Evolutionary conservation across 495 filamentous ascomycete genomes (phyloP).

Genomic region (Annulohypoxylon nitens): DNA sequence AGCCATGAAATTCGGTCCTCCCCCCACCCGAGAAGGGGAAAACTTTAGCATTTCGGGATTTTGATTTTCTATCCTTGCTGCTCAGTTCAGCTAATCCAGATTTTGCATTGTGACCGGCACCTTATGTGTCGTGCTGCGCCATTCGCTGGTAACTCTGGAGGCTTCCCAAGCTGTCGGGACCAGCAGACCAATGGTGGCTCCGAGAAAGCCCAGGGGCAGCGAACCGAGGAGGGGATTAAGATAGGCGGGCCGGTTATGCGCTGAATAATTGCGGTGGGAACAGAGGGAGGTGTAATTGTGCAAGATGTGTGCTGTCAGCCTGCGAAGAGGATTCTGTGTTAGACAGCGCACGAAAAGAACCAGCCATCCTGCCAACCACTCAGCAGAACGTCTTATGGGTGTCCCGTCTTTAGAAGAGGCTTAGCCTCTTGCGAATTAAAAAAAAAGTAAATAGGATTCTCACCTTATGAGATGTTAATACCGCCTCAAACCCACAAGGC

Average conservation of each 20-base stretch:
- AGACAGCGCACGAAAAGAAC: conserved; percentile 8
- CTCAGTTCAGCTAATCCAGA: conserved; percentile 14
- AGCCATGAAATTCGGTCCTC: conserved; percentile 11
- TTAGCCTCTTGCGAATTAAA: conserved; percentile 12
- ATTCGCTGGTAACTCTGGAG: conserved; percentile 34
- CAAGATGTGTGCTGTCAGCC: conserved; percentile 36
- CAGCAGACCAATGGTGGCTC: conserved; percentile 27
- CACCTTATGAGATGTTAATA: conserved; percentile 14
- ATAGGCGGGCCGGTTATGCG: conserved; percentile 40
- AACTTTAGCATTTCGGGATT: conserved; percentile 15
- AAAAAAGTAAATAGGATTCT: conserved; percentile 1
- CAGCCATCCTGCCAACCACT: conserved; percentile 31
- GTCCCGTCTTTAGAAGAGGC: conserved; percentile 27
- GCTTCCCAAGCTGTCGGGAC: conserved; percentile 38
- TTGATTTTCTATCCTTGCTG: conserved; percentile 9
- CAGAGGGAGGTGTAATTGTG: conserved; percentile 23
- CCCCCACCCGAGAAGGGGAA: conserved; percentile 12
- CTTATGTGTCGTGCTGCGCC: conserved; percentile 30
- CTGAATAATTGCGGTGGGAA: conserved; percentile 24
- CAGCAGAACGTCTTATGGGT: conserved; percentile 14
- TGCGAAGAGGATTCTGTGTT: conserved; percentile 22
- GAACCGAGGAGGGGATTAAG: conserved; percentile 40
- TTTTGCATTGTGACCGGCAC: conserved; percentile 36
- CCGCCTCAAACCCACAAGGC: conserved; percentile 12
- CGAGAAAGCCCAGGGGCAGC: conserved; percentile 21